Base-by-base conservation (phyloP, 2,329 filamentous ascomycete genomes). In the Atkinsonella texensis region DNA sequence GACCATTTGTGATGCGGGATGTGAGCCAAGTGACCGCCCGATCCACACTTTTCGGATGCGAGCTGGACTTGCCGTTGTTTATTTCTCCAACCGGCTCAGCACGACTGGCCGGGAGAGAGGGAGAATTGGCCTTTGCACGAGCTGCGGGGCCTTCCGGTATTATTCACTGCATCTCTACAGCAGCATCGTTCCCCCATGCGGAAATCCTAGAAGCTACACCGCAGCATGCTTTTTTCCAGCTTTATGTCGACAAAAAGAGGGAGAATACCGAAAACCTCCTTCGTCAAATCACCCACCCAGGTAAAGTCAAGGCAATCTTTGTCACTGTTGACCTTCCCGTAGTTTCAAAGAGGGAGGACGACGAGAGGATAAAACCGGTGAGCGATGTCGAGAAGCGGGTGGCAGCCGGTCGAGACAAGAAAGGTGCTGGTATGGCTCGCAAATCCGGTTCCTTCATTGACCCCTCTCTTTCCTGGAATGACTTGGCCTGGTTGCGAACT, bases 111-210 rank as follows among this genome's bases (percentile, higher is more conserved):
- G 54, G 56, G 0, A 46, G 54, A 5, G 55, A 60, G 23, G 59
- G 59, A 6, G 58, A 61, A 4, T 17, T 60, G 4, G 54, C 58
- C 8, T 18, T 59, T 1, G 58, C 58, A 8, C 49, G 45, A 23
- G 59, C 48, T 31, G 58, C 58, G 6, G 41, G 31, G 12, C n/a
- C 41, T 4, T 45, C 32, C 18, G 49, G 77, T 0, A 72, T 83
- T 7, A 74, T 81, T 32, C 79, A 83, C 58, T 77, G 76, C 48
- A 69, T 85, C 43, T 80, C 77, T 15, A 84, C 80, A 12, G 80
- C 76, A 48, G 79, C 80, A 1, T 80, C 77, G 1, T 84, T 74
- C 56, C 72, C 79, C 0, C 68, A 81, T 39, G 61, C 70, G 1
- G 78, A 82, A 50, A 75, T 84, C 32, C 66, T 71, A 51, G 56